A percentile compares a stretch with the other conserved stretches of the same genome.
These are phyloP conservation scores for Pestalotiopsis sp. DNA, from an alignment of 2,329 filamentous ascomycete species.

Conservation along the genomic window DNA sequence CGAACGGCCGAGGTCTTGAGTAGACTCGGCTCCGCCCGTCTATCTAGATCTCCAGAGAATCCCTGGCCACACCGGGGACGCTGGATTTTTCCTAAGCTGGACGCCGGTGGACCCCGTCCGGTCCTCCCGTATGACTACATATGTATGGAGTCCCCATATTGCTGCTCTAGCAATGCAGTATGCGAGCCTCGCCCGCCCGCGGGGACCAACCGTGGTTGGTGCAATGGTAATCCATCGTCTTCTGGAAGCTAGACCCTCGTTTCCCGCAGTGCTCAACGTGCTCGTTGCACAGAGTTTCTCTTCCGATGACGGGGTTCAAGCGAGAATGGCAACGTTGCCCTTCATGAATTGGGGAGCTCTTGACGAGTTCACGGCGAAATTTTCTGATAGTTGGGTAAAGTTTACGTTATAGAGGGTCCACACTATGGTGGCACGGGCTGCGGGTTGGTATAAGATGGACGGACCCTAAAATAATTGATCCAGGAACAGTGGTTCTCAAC, in stretches of 20 bases:
- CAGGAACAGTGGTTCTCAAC: neutral
- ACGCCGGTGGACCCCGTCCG: neutral
- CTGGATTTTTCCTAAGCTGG: neutral
- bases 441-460: constrained; percentile 3
- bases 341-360: neutral
- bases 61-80: neutral
- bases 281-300: neutral
- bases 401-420: constrained; percentile 13
- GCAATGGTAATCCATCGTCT: constrained; percentile 4
- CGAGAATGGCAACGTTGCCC: neutral
- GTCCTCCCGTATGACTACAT: neutral
- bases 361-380: neutral
- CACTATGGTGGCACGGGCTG: neutral
- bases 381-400: constrained; percentile 4
- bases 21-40: constrained; percentile 6
- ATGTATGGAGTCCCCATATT: neutral
- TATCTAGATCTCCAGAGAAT: constrained; percentile 4
- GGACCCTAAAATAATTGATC: neutral
- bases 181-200: neutral
- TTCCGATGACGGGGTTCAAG: constrained; percentile 2
- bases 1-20: neutral
- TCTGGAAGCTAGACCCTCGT: neutral
- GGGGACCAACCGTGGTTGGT: neutral
- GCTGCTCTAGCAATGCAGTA: neutral
- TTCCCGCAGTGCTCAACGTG: neutral